phyloP scores from a whole-genome alignment of 1,284 basidiomycete genomes.

The Ustilago xerochloae region DNA sequence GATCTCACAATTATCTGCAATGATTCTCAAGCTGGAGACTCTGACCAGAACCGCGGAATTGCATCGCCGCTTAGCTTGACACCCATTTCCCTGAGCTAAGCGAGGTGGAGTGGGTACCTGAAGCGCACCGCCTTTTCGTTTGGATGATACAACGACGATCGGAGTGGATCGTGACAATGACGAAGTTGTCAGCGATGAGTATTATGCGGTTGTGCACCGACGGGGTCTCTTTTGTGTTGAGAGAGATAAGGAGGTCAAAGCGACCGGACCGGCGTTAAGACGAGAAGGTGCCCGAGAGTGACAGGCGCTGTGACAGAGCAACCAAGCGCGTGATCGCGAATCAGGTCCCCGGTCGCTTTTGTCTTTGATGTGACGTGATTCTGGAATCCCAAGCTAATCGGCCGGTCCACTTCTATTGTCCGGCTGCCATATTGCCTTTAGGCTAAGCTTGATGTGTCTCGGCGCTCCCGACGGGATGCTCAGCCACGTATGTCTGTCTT shows the following conservation, averaged over 20 bases:
- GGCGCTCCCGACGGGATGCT: not conserved
- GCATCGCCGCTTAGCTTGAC: not conserved
- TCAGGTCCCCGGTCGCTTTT: not conserved
- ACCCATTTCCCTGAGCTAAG: not conserved
- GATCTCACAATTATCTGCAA: too few relatives aligned
- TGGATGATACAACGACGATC: too few relatives aligned
- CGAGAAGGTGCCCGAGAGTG: not conserved
- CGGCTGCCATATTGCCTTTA: too few relatives aligned
- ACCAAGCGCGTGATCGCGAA: not conserved
- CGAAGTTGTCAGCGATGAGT: too few relatives aligned
- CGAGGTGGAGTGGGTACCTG: not conserved
- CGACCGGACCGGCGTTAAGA: not conserved
- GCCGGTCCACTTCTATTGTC: too few relatives aligned
- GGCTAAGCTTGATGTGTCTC: too few relatives aligned
- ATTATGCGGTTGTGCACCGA: too few relatives aligned
- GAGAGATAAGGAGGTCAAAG: not conserved
- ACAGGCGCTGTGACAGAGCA: not conserved
- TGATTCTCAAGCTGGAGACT: too few relatives aligned
- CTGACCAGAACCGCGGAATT: not conserved
- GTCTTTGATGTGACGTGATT: not conserved
- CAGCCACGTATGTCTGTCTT: not conserved
- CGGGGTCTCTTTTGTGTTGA: too few relatives aligned
- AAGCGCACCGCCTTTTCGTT: too few relatives aligned
- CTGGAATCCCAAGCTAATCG: too few relatives aligned
- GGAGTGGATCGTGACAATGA: too few relatives aligned